Conservation (phyloP, 2,329 filamentous ascomycete species). For the Penicillium rolfsii region DNA sequence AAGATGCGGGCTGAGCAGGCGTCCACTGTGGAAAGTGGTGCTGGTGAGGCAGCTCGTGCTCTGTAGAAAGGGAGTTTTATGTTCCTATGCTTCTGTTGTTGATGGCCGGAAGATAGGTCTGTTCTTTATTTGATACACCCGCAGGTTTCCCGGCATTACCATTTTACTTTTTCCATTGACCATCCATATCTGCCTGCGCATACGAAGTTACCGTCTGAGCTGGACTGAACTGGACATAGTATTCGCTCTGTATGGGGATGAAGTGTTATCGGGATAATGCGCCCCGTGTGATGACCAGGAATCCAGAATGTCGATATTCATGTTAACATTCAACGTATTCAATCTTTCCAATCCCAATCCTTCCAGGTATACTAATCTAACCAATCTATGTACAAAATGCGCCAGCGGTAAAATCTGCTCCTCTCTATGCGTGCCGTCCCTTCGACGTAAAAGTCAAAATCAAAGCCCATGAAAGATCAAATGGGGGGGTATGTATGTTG, state of each 20-base stretch:
- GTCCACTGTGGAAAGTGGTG: constrained; percentile 60
- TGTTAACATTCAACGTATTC: neutral
- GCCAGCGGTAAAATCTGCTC: neutral
- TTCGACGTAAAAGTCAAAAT: neutral
- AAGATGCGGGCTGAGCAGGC: constrained; percentile 56
- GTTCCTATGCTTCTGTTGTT: constrained; percentile 3
- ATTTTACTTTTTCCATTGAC: neutral
- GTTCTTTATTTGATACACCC: constrained; percentile 21
- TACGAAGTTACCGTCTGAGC: neutral
- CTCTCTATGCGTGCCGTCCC: neutral
- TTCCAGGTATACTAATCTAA: neutral
- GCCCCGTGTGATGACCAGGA: too few relatives aligned
- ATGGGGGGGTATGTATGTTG: neutral
- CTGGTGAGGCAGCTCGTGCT: constrained; percentile 64
- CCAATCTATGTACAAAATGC: neutral
- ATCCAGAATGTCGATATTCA: neutral
- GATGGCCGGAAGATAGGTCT: constrained; percentile 9
- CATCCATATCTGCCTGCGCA: neutral
- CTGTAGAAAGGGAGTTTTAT: constrained; percentile 28
- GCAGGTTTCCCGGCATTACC: neutral
- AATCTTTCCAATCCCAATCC: neutral
- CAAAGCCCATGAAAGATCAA: constrained; percentile 1
- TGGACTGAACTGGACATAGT: neutral
- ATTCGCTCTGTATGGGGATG: too few relatives aligned
- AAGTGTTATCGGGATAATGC: neutral